Conservation (phyloP, 177 flowering plant genomes). For the Tripterygium wilfordii region DNA sequence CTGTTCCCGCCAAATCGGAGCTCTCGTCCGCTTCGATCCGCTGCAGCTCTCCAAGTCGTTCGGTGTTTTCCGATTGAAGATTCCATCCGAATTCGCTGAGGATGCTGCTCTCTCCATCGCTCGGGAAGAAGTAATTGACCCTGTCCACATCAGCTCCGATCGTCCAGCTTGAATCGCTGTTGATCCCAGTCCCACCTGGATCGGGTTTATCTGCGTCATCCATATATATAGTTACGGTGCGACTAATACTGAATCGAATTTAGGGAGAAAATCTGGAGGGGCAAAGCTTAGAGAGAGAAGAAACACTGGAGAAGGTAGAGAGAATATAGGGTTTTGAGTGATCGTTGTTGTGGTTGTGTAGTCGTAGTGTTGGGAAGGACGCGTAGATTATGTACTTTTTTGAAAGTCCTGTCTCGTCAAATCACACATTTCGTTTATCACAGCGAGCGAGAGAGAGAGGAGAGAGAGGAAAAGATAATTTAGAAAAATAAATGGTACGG, state of each 20-base stretch:
- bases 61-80: constrained; percentile 9
- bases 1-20: constrained; percentile 17
- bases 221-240: constrained; percentile 4
- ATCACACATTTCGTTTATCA: background rate
- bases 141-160: constrained; percentile 17
- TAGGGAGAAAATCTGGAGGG: background rate
- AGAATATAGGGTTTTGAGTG: constrained; percentile 21
- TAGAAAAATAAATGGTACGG: constrained; percentile 17
- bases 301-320: constrained; percentile 8
- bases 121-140: constrained; percentile 25
- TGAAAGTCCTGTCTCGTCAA: constrained; percentile 18
- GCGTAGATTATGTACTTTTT: constrained; percentile 31
- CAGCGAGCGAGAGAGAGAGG: background rate
- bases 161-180: constrained; percentile 26
- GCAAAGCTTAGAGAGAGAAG: background rate
- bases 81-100: constrained; percentile 58
- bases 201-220: constrained; percentile 21
- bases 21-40: constrained; percentile 9
- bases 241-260: background rate
- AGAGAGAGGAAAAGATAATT: constrained; percentile 7
- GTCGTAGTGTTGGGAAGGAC: constrained; percentile 19
- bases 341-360: no score
- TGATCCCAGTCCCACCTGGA: constrained; percentile 8
- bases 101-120: constrained; percentile 28
- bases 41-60: constrained; percentile 9